These are phyloP conservation scores for Elaeis guineensis DNA, from an alignment of 176 grass and related monocot species.

Conservation along the genomic window DNA sequence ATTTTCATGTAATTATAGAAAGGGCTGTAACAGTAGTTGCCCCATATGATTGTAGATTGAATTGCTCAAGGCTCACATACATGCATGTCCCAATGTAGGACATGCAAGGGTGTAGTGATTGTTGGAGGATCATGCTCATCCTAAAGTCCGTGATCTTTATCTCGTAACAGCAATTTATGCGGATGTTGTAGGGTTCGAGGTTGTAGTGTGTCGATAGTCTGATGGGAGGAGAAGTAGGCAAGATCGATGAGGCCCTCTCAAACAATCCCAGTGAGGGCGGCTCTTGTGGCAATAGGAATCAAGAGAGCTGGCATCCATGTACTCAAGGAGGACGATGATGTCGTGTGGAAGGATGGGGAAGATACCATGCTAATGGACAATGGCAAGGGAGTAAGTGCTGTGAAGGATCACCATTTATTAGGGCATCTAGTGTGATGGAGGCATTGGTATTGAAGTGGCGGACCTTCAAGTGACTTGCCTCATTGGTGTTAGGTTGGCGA, in stretches of 20 bases:
- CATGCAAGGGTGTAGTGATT: conserved; percentile 25
- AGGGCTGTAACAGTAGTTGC: no score
- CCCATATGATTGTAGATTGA: no score
- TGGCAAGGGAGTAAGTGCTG: conserved; percentile 15
- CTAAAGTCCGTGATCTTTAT: conserved; percentile 52
- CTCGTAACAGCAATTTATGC: conserved; percentile 7
- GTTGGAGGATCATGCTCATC: conserved; percentile 26
- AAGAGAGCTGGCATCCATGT: conserved; percentile 32
- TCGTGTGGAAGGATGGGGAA: conserved; percentile 8
- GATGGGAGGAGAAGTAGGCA: conserved; percentile 27
- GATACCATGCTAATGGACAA: conserved; percentile 34
- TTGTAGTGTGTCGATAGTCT: conserved; percentile 24
- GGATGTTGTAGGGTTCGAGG: conserved; percentile 37
- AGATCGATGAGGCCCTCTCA: conserved; percentile 8
- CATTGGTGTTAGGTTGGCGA: no score
- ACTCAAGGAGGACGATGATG: conserved; percentile 35
- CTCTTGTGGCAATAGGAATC: neutral
- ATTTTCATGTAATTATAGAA: no score
- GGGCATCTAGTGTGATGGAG: no score
- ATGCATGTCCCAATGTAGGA: conserved; percentile 7
- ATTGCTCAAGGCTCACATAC: conserved; percentile 35
- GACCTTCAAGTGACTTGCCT: no score
- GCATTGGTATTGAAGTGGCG: no score
- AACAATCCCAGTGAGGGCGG: conserved; percentile 25
- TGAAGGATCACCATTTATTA: conserved; percentile 12